Evolutionary conservation across 805 yeast species (phyloP).

Genomic region (Candida namnaoensis): DNA sequence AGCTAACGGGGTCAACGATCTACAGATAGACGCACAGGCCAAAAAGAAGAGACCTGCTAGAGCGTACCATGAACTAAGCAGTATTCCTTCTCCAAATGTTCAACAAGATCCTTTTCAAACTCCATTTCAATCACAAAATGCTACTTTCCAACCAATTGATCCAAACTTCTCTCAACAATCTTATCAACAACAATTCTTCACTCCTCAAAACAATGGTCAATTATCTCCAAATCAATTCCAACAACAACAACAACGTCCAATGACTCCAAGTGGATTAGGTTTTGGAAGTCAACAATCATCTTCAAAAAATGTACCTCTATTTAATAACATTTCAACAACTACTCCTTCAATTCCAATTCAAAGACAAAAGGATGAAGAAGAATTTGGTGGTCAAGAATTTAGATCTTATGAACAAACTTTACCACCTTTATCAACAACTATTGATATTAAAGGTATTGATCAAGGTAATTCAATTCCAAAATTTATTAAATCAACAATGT

Average conservation of each 20-base stretch:
- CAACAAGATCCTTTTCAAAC: neutral
- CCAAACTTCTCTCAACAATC: neutral
- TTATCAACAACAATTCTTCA: neutral
- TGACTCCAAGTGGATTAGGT: too few relatives aligned
- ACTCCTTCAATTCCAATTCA: slow-evolving; percentile 7
- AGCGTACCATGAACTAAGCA: slow-evolving; percentile 11
- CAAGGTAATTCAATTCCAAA: slow-evolving; percentile 84
- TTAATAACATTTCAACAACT: too few relatives aligned
- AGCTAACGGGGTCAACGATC: slow-evolving; percentile 2
- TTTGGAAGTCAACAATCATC: too few relatives aligned
- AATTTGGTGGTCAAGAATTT: slow-evolving; percentile 32
- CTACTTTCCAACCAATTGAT: neutral
- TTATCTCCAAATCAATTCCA: neutral
- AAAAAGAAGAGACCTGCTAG: slow-evolving; percentile 16
- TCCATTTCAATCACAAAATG: neutral
- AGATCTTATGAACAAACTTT: slow-evolving; percentile 67
- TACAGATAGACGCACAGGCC: slow-evolving; percentile 1
- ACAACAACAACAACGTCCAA: neutral
- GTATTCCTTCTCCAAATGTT: neutral
- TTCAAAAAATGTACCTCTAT: too few relatives aligned
- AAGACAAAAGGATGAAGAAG: slow-evolving; percentile 10
- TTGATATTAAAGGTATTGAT: slow-evolving; percentile 61
- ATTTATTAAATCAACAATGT: slow-evolving; percentile 70
- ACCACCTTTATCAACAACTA: slow-evolving; percentile 73
- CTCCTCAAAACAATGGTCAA: neutral